phyloP scores from a whole-genome alignment of 805 yeast species.

The Yamadazyma phyllophila region DNA sequence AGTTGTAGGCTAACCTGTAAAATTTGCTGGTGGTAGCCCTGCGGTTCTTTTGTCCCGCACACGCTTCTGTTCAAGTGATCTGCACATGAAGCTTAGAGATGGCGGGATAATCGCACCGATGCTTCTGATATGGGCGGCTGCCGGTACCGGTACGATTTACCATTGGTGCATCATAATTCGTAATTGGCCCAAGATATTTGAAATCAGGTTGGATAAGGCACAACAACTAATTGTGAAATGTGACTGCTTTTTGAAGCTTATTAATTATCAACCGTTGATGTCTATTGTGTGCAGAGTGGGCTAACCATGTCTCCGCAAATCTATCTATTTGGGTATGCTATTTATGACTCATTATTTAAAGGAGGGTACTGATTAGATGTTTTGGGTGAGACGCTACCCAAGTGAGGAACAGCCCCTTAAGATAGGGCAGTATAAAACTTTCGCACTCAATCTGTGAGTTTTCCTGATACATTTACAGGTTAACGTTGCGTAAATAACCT shows the following conservation, averaged over 20 bases:
- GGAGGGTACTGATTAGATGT: not conserved
- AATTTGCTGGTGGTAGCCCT: not conserved
- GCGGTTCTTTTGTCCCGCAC: not conserved
- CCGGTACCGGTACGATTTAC: conserved; percentile 1
- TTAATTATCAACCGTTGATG: too few relatives aligned
- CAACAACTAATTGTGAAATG: too few relatives aligned
- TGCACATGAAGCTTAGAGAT: not conserved
- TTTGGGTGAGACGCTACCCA: too few relatives aligned
- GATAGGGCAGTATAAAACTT: not conserved
- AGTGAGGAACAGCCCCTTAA: not conserved
- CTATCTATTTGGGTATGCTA: not conserved
- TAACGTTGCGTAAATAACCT: not conserved
- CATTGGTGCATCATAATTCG: not conserved
- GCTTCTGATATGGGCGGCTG: not conserved
- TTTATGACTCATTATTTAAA: not conserved
- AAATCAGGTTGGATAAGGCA: too few relatives aligned
- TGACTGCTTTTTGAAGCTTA: too few relatives aligned
- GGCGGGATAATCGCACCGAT: not conserved
- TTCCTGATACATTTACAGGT: not conserved
- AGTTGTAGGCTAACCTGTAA: too few relatives aligned
- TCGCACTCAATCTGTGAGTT: conserved; percentile 1
- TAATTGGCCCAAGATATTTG: not conserved
- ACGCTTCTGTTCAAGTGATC: not conserved
- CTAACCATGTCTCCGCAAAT: too few relatives aligned
- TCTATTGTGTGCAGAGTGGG: too few relatives aligned